Conservation (phyloP, 768 basidiomycete genomes). For the Boletellus sp. region DNA sequence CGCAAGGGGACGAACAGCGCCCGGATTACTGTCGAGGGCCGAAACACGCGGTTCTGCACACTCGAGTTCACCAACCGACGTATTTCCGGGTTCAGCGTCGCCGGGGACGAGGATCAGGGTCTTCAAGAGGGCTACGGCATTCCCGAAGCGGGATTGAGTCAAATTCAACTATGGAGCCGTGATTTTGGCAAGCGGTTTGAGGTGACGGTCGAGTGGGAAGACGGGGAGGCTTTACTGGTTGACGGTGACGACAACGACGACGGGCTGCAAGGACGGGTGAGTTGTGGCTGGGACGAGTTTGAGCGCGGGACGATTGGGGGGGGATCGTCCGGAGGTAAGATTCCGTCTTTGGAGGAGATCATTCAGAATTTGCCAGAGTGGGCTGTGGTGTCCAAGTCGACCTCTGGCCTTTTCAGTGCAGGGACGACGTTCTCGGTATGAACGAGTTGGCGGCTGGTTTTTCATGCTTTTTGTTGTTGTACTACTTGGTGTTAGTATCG, state of each 20-base stretch:
- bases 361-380: slow-evolving; percentile 62
- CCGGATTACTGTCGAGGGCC: slow-evolving; percentile 48
- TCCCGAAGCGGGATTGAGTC: slow-evolving; percentile 32
- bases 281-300: slow-evolving; percentile 69
- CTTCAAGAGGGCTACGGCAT: slow-evolving; percentile 43
- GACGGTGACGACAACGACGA: slow-evolving; percentile 16
- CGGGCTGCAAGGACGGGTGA: slow-evolving; percentile 41
- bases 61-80: slow-evolving; percentile 51
- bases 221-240: slow-evolving; percentile 3
- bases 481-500: background rate
- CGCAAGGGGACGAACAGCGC: slow-evolving; percentile 44
- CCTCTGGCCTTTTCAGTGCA: slow-evolving; percentile 59
- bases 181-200: slow-evolving; percentile 52
- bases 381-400: slow-evolving; percentile 56
- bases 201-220: slow-evolving; percentile 51
- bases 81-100: slow-evolving; percentile 41
- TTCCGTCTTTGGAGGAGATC: slow-evolving; percentile 70
- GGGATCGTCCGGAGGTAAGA: slow-evolving; percentile 39
- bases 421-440: slow-evolving; percentile 19
- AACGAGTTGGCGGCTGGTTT: slow-evolving; percentile 4
- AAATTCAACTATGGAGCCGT: slow-evolving; percentile 58
- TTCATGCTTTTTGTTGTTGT: background rate
- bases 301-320: slow-evolving; percentile 52
- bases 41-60: slow-evolving; percentile 61
- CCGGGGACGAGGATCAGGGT: slow-evolving; percentile 31